Conservation (phyloP, 2,329 filamentous ascomycete genomes). For the Arachnopeziza araneosa region DNA sequence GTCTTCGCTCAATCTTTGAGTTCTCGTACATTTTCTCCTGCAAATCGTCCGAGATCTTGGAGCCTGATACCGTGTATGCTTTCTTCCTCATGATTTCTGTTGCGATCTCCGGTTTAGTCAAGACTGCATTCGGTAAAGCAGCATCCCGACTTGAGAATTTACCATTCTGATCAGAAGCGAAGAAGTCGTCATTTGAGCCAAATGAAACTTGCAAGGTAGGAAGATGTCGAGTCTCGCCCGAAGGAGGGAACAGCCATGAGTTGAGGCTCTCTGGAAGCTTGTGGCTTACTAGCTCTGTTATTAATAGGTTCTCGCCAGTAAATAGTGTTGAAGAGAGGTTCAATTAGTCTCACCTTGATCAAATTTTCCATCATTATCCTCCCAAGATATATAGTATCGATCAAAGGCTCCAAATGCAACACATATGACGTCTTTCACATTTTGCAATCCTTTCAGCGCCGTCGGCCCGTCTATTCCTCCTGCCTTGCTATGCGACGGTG, state of each 20-base stretch:
- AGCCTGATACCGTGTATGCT: no score
- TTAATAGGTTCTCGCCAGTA: no score
- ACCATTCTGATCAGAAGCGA: conserved; percentile 18
- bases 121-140: conserved; percentile 2
- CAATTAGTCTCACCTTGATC: conserved; percentile 15
- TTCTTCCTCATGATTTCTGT: no score
- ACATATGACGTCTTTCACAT: conserved; percentile 16
- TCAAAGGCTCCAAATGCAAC: conserved; percentile 22
- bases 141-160: conserved; percentile 18
- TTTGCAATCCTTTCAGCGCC: neutral
- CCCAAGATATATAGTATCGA: conserved; percentile 21
- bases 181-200: conserved; percentile 20
- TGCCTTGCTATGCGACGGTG: no score
- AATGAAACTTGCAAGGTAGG: conserved; percentile 19
- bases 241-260: no score
- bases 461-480: no score
- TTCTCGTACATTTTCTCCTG: neutral
- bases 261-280: no score
- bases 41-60: no score
- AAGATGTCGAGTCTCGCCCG: conserved; percentile 9
- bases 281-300: no score
- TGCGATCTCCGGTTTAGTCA: neutral
- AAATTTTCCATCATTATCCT: conserved; percentile 16
- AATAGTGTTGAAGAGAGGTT: neutral
- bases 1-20: conserved; percentile 12